Evolutionary conservation across 768 basidiomycete genomes (phyloP).

Genomic region (Leucocoprinus sp.): DNA sequence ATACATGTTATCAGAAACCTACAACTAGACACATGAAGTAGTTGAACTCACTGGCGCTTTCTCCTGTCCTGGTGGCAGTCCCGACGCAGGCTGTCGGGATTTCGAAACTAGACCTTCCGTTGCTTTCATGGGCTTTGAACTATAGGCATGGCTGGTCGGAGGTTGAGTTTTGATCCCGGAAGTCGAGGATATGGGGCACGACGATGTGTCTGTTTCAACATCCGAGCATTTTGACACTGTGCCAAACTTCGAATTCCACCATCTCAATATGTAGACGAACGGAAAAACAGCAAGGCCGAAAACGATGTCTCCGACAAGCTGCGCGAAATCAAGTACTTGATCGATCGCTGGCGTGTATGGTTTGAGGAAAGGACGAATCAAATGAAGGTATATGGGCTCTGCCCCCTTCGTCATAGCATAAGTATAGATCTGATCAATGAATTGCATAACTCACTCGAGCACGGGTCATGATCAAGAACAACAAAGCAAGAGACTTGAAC

Average conservation of each 20-base stretch:
- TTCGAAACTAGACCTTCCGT: neutral
- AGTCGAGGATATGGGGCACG: slow-evolving; percentile 11
- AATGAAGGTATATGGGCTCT: slow-evolving; percentile 75
- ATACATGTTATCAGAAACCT: neutral
- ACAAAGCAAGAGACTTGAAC: slow-evolving; percentile 61
- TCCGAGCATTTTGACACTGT: slow-evolving; percentile 6
- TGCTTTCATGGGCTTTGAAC: neutral
- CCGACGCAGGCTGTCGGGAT: neutral
- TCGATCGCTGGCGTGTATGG: slow-evolving; percentile 68
- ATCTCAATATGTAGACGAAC: slow-evolving; percentile 24
- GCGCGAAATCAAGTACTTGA: slow-evolving; percentile 47
- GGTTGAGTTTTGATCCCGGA: neutral
- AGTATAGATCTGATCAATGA: neutral
- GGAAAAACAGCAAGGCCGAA: slow-evolving; percentile 35
- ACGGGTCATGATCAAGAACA: slow-evolving; percentile 72
- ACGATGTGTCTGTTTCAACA: slow-evolving; percentile 19
- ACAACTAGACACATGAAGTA: neutral
- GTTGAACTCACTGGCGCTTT: neutral
- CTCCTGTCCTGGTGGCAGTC: neutral
- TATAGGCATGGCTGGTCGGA: neutral
- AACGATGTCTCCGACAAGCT: slow-evolving; percentile 58
- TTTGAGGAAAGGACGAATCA: slow-evolving; percentile 70
- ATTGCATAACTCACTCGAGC: slow-evolving; percentile 45
- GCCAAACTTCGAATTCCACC: slow-evolving; percentile 27
- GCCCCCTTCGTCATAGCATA: slow-evolving; percentile 47